Conservation (phyloP, 2,329 filamentous ascomycete genomes). For the Corniculantispora saksenae region DNA sequence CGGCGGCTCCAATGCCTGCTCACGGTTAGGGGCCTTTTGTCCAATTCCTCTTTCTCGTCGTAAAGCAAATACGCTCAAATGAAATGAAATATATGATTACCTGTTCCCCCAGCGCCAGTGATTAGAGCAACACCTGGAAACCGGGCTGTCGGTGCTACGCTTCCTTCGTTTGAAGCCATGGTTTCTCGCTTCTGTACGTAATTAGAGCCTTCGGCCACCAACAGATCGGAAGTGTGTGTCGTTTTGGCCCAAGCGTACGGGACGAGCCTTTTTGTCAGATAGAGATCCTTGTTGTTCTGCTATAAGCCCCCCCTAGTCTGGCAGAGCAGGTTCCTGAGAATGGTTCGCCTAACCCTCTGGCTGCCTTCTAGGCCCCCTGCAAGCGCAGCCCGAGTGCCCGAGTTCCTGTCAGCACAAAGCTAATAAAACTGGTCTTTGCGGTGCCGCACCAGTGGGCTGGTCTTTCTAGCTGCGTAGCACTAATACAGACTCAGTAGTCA, state of each 20-base stretch:
- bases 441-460: not conserved
- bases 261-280: not conserved
- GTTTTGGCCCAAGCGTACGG: not conserved
- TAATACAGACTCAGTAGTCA: not conserved
- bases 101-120: constrained; percentile 50
- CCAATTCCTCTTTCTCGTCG: not conserved
- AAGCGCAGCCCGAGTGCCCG: too few species aligned
- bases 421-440: not conserved
- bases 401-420: too few species aligned
- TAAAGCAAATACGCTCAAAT: not conserved
- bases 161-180: not conserved
- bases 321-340: not conserved
- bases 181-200: not conserved
- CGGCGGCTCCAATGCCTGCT: constrained; percentile 57
- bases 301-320: not conserved
- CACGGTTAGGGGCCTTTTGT: not conserved
- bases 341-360: not conserved
- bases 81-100: constrained; percentile 27
- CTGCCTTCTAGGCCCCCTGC: too few species aligned
- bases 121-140: constrained; percentile 49
- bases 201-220: not conserved
- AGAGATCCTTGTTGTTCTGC: not conserved
- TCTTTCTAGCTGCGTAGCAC: not conserved
- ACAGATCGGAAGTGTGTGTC: not conserved
- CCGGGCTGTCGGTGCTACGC: not conserved